Percentiles rank a stretch among this genome's conserved stretches.
phyloP scores from a whole-genome alignment of 176 grass and related monocot species.

The maize (Zea mays) region Zm-B73-REFERENCE-NAM-5.0 NC_050100.1:74700001-74700500 shows the following conservation, averaged over 20 bases:
- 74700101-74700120: not conserved
- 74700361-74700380: constrained; percentile 18
- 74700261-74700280: not conserved
- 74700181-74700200: not conserved
- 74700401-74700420: not conserved
- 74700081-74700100: not conserved
- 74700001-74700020: constrained; percentile 21
- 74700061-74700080: constrained; percentile 8
- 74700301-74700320: not conserved
- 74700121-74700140: constrained; percentile 5
- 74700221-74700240: not conserved
- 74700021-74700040: not conserved
- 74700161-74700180: not conserved
- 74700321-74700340: not conserved
- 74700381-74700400: not conserved
- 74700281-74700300: constrained; percentile 5
- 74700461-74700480: too few relatives aligned
- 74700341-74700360: constrained; percentile 19
- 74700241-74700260: not conserved
- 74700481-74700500: too few relatives aligned
- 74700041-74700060: not conserved
- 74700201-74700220: not conserved
- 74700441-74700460: not conserved
- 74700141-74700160: not conserved
- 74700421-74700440: too few relatives aligned